A percentile compares a stretch with the other conserved stretches of the same genome.
Evolutionary conservation across 345 rosid genomes (phyloP).

Genomic region (Heritiera littoralis): DNA sequence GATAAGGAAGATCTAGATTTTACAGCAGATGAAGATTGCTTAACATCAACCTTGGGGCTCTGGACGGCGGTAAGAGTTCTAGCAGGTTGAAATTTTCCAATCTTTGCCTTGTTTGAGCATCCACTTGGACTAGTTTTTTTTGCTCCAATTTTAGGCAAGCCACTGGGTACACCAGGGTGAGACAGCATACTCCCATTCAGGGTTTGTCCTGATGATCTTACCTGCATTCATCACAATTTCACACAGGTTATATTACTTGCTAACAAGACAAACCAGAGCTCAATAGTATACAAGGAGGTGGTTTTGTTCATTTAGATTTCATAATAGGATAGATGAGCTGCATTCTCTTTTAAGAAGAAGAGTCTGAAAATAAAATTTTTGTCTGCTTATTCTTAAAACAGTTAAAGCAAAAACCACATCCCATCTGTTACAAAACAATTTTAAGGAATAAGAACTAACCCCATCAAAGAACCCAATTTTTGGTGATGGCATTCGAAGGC

Average conservation of each 20-base stretch:
- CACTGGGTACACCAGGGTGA: slow-evolving; percentile 34
- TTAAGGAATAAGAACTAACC: slow-evolving; percentile 52
- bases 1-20: slow-evolving; percentile 37
- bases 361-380: slow-evolving; percentile 17
- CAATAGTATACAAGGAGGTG: neutral
- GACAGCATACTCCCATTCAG: slow-evolving; percentile 49
- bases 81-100: slow-evolving; percentile 50
- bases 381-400: slow-evolving; percentile 14
- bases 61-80: slow-evolving; percentile 30
- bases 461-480: slow-evolving; percentile 96
- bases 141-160: slow-evolving; percentile 39
- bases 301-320: slow-evolving; percentile 16
- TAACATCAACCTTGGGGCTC: slow-evolving; percentile 34
- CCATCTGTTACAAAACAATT: slow-evolving; percentile 5
- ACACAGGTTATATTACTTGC: slow-evolving; percentile 20
- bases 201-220: slow-evolving; percentile 44
- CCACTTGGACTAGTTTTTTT: slow-evolving; percentile 37
- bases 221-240: slow-evolving; percentile 46
- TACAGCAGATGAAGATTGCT: slow-evolving; percentile 26
- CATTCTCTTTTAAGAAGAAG: neutral
- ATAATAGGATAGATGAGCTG: slow-evolving; percentile 14
- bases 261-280: slow-evolving; percentile 12
- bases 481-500: slow-evolving; percentile 94
- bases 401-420: neutral
- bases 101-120: slow-evolving; percentile 40